Evolutionary conservation across 768 basidiomycete genomes (phyloP).

Genomic region (Boletus insuetus): DNA sequence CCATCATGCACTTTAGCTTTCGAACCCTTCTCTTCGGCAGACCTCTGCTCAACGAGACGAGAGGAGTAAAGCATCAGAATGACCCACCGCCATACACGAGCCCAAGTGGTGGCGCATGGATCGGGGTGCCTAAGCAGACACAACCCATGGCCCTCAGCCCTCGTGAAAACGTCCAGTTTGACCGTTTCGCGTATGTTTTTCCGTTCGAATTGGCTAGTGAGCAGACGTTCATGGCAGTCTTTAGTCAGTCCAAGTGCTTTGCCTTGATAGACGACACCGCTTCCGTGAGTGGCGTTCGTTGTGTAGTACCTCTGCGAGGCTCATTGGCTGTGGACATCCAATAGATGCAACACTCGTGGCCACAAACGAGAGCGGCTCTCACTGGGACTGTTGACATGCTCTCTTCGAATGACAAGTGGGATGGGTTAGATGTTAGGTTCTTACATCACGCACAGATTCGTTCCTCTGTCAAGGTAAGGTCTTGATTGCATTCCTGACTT

Average conservation of each 20-base stretch:
- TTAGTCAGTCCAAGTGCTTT: slow-evolving; percentile 22
- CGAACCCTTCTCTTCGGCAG: slow-evolving; percentile 1
- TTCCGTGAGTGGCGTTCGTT: slow-evolving; percentile 10
- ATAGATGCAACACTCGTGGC: slow-evolving; percentile 23
- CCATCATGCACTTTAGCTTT: not conserved
- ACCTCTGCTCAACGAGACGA: not conserved
- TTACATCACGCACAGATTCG: slow-evolving; percentile 7
- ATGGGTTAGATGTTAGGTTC: slow-evolving; percentile 18
- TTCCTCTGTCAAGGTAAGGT: slow-evolving; percentile 9
- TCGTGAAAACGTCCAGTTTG: slow-evolving; percentile 17
- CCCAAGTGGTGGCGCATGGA: slow-evolving; percentile 5
- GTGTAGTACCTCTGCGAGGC: not conserved
- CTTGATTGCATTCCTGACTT: not conserved
- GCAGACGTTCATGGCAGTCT: not conserved
- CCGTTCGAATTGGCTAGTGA: not conserved
- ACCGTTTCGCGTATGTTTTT: slow-evolving; percentile 16
- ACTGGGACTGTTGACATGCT: slow-evolving; percentile 9
- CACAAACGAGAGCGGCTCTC: slow-evolving; percentile 21
- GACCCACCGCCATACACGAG: slow-evolving; percentile 17
- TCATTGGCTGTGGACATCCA: not conserved
- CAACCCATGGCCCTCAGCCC: slow-evolving; percentile 3
- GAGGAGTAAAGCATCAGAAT: not conserved
- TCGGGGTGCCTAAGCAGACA: slow-evolving; percentile 10
- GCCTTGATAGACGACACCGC: slow-evolving; percentile 21
- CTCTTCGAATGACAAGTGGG: slow-evolving; percentile 14